Evolutionary conservation across 1,284 basidiomycete genomes (phyloP), one percentile per base, ranked within the genome.

Genomic region (Sanghuangporus sanghuang): DNA sequence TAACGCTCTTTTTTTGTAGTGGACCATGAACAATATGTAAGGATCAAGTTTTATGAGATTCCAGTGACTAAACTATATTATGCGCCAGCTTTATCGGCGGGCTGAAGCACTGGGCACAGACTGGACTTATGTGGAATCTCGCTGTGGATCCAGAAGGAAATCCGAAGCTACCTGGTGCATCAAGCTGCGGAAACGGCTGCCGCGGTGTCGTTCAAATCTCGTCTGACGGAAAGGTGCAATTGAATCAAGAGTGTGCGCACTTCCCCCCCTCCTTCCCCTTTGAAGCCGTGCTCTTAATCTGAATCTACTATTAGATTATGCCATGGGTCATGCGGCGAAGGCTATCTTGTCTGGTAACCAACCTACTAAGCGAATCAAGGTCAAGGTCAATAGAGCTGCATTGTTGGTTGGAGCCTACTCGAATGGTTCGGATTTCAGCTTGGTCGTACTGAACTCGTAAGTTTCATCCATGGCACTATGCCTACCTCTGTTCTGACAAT

Each of bases 61-160:
- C 21, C 23, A 18, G 14, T 35, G 35, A 61, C 16, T 48, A 32
- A 42, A n/a, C 39, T 57, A 61, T 53, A 78, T 3, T 42, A 77
- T 40, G 79, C 54, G 12, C 61, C 59, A 66, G 40, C 66, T 65
- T 64, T 42, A 55, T 68, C 69, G 82, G 82, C 21, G 73, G 79
- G 11, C 67, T 80, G 11, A 71, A 75, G 63, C 78, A 84, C 64
- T 79, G 78, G 54, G 73, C 84, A 6, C 78, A 78, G 59, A 73
- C 77, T 40, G 87, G 76, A 0, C 73, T 89, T n/a, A 87, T 89
- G 85, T 91, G 88, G 88, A 88, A 87, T 68, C 74, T 90, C 57
- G 88, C 85, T 2, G 77, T 88, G 8, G 84, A 89, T 62, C 76
- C 81, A 0, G 79, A 74, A 36, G 87, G 89, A 0, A 74, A 83